Percentiles rank a stretch among this genome's conserved stretches.
Evolutionary conservation across 2,329 filamentous ascomycete genomes (phyloP).

Genomic region (Colletotrichum sojae): DNA sequence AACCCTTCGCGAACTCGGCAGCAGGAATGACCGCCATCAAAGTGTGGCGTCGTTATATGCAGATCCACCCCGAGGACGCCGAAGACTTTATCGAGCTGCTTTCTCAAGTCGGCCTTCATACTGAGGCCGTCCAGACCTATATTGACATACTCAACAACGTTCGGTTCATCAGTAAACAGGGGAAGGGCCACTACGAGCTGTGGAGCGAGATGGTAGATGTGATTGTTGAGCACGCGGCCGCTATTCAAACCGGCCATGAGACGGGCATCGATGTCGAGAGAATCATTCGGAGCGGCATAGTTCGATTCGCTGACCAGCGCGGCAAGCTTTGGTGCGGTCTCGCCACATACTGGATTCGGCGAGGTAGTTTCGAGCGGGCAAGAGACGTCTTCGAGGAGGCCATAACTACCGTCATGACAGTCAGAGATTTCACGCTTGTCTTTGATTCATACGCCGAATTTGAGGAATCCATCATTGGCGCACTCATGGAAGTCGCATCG

Average conservation of each 20-base stretch:
- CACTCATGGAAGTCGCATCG: conserved; percentile 90
- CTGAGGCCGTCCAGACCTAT: conserved; percentile 91
- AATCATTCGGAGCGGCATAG: conserved; percentile 93
- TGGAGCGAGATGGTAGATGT: conserved; percentile 99
- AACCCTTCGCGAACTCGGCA: conserved; percentile 90
- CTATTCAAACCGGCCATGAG: conserved; percentile 85
- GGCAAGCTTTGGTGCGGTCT: conserved; percentile 96
- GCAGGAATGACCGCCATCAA: conserved; percentile 91
- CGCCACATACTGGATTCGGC: conserved; percentile 96
- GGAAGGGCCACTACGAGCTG: conserved; percentile 94
- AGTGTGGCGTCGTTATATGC: conserved; percentile 96
- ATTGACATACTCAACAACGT: conserved; percentile 93
- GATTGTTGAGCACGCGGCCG: conserved; percentile 89
- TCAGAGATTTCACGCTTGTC: conserved; percentile 95
- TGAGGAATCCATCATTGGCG: conserved; percentile 94
- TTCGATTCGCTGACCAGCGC: conserved; percentile 91
- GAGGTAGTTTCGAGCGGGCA: conserved; percentile 91
- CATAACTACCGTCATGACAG: conserved; percentile 98
- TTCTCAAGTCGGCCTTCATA: conserved; percentile 84
- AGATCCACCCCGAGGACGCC: conserved; percentile 93
- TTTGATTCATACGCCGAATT: conserved; percentile 98
- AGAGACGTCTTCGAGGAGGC: conserved; percentile 96
- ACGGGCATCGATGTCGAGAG: conserved; percentile 90
- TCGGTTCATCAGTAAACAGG: conserved; percentile 91
- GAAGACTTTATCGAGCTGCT: conserved; percentile 96